Evolutionary conservation across 306 rosid genomes (phyloP), one percentile per base, ranked within the genome.

Genomic region (Chamaecrista fasciculata): DNA sequence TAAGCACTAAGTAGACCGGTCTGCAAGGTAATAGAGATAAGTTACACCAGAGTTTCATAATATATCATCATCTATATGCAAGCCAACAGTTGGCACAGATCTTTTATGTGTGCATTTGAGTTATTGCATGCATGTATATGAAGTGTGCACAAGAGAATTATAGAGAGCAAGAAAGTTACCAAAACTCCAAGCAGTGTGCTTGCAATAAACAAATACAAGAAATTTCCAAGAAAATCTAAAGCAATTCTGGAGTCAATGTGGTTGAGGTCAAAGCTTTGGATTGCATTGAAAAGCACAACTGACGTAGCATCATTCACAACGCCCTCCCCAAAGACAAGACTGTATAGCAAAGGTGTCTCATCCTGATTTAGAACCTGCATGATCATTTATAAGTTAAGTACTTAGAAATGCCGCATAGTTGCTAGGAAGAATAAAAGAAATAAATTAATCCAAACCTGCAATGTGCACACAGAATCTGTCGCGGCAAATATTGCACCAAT

Each of bases 271-370:
- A 95, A 91, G 87, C 81, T 91, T 81, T 95, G 83, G 73, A 91
- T 89, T 28, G 99, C 99, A 73, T 95, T 89, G 82, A 95, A 95
- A 81, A 95, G 96, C 80, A 95, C 99, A 60, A 95, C 96, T 26
- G 99, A 95, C 11, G 99, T 89, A 28, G 99, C 99, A 84, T 95
- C 99, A 31, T 95, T 95, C 37, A 95, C 99, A 7, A 95, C 99
- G 53, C 99, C 96, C 81, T 95, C 99, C 2, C 99, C 99, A 59
- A 95, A 95, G 50, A 95, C 99, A 77, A 95, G 95, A 79, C 97
- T 95, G 77, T 95, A 95, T 29, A 95, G 86, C 74, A 95, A 81
- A 81, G 99, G 99, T 57, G 99, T 95, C 81, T 95, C 99, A 28
- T 95, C 99, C 79, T 95, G 99, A 81, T 74, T 87, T 51, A 95